These are phyloP conservation scores for Elaeis oleifera DNA, from an alignment of 202 grass and related monocot genomes.

Conservation along the genomic window DNA sequence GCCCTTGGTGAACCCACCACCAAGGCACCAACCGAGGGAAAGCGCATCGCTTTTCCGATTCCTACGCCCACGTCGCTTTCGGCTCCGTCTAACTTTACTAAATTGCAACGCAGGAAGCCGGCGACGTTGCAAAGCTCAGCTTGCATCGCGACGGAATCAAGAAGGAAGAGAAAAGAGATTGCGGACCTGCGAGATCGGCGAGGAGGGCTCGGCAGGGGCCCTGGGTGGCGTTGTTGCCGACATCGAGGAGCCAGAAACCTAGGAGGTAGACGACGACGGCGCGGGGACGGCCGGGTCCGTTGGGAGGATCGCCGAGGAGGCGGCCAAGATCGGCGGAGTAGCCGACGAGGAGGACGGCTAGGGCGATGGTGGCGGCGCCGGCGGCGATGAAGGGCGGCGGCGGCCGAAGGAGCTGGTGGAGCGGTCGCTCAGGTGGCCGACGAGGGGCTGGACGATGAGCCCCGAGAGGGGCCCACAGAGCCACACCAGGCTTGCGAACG, in stretches of 20 bases:
- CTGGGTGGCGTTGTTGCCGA: slow-evolving; percentile 85
- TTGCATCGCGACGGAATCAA: background rate
- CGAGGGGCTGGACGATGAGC: background rate
- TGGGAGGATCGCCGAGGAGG: slow-evolving; percentile 34
- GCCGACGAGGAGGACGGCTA: no score
- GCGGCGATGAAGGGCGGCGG: background rate
- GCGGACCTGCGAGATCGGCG: slow-evolving; percentile 78
- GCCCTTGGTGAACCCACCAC: no score
- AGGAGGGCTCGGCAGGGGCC: slow-evolving; percentile 77
- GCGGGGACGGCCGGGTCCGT: slow-evolving; percentile 24
- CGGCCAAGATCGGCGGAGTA: no score
- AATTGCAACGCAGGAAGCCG: no score
- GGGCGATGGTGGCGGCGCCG: background rate
- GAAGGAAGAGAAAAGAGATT: background rate
- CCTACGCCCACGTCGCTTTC: no score
- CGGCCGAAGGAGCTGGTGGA: background rate
- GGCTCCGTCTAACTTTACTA: no score
- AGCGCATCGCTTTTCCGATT: no score
- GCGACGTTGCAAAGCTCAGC: no score
- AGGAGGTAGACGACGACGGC: slow-evolving; percentile 66
- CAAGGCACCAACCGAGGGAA: no score
- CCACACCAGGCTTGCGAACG: background rate
- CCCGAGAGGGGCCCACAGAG: background rate
- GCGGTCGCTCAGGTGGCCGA: background rate
- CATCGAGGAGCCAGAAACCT: slow-evolving; percentile 92